Base-by-base conservation (phyloP, 176 grass and related monocot genomes). In the Musa acuminata region DNA sequence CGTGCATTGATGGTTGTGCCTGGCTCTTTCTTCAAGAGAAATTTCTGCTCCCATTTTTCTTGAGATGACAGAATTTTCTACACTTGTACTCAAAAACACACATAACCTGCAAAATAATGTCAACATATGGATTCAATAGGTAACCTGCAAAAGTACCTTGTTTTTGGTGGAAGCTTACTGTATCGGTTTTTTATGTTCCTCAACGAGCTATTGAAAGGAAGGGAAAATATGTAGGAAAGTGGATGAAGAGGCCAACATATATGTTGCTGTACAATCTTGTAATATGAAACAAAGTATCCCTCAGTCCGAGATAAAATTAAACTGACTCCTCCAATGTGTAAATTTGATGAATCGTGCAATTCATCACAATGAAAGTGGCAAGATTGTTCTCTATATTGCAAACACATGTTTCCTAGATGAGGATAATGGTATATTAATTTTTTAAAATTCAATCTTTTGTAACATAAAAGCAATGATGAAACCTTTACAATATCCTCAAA, bases 21-120 rank as follows among this genome's bases (percentile, higher is more conserved):
- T 51, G 53, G 12, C 69, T 52, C 53, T 65, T 72, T 72, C 85
- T 98, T 49, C 90, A 78, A 23, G 79, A 91, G 69, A 98, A 88
- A 83, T 80, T 82, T 69, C 67, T 79, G 77, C 9, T 80, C 52
- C 64, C 84, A 55, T 78, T 55, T 78, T 1, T 67, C 17, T 35
- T 53, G 17, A 19, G 58, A 22, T 54, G 76, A 69, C 52, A 78
- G 43, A 69, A 55, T 52, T 78, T 78, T 23, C 64, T 49, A 69
- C 52, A 16, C 65, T 59, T 78, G 16, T 67, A 77, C 11, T 14
- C 75, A 70, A 71, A 62, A 16, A 26, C 11, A 29, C 60, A 72
- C 35, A 51, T 26, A 73, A 58, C 49, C 78, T 80, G 14, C 21
- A 80, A 63, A 73, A 62, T 27, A 25, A 25, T 52, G 20, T 50